phyloP scores from a whole-genome alignment of 2,329 filamentous ascomycete genomes.

The Diatrype stigma region DNA sequence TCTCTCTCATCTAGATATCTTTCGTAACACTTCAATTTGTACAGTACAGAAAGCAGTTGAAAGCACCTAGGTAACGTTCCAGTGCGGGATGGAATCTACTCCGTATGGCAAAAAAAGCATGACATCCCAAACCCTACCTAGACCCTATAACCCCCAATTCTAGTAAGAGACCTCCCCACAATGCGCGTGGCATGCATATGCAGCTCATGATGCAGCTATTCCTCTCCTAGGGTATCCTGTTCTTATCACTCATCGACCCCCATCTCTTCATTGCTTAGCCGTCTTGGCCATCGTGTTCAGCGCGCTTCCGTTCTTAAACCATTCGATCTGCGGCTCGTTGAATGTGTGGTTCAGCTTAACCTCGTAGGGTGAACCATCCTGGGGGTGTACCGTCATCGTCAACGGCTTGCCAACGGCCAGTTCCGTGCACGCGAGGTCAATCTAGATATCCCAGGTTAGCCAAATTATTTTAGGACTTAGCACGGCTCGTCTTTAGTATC shows the following conservation, averaged over 20 bases:
- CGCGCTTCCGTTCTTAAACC: constrained; percentile 97
- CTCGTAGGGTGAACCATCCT: constrained; percentile 77
- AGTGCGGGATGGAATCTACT: constrained; percentile 13
- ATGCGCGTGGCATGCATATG: constrained; percentile 18
- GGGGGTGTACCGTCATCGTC: constrained; percentile 87
- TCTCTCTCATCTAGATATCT: constrained; percentile 2
- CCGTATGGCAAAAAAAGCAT: constrained; percentile 22
- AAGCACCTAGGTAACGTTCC: constrained; percentile 24
- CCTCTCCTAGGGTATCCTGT: constrained; percentile 12
- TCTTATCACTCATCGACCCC: constrained; percentile 6
- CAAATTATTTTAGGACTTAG: not conserved
- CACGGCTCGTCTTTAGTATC: not conserved
- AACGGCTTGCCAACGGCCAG: constrained; percentile 89
- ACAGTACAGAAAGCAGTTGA: constrained; percentile 28
- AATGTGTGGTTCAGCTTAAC: constrained; percentile 89
- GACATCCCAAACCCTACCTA: constrained; percentile 23
- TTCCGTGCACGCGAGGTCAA: constrained; percentile 85
- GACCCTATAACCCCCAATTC: constrained; percentile 27
- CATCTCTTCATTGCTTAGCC: constrained; percentile 18
- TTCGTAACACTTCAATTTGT: constrained; percentile 31
- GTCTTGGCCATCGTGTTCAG: constrained; percentile 97
- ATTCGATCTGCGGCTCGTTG: constrained; percentile 96
- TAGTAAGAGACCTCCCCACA: constrained; percentile 29
- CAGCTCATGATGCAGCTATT: constrained; percentile 18
- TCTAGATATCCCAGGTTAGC: constrained; percentile 31